Percentiles rank a stretch among this genome's conserved stretches.
Evolutionary conservation across 169 alveolate genomes (phyloP).

Genomic region (Plasmodium knowlesi): DNA sequence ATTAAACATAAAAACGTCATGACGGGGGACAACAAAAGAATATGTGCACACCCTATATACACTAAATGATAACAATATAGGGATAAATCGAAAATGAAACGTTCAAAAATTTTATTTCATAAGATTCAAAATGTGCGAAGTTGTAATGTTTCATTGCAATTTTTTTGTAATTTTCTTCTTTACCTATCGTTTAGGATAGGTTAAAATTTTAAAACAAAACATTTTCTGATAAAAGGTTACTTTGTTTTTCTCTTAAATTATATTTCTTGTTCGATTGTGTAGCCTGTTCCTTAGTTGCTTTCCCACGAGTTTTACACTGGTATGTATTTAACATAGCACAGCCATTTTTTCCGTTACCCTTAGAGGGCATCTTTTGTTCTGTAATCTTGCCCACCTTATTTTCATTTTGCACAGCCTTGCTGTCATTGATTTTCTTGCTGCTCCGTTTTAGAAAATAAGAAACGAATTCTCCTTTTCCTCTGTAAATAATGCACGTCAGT

Average conservation of each 20-base stretch:
- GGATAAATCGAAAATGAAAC: neutral
- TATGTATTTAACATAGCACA: slow-evolving; percentile 1
- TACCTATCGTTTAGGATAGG: neutral
- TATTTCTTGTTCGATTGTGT: slow-evolving; percentile 10
- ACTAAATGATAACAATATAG: neutral
- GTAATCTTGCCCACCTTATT: neutral
- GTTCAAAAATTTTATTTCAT: neutral
- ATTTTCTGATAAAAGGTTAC: neutral
- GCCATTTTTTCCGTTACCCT: neutral
- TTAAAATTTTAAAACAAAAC: slow-evolving; percentile 8
- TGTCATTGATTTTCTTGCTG: slow-evolving; percentile 32
- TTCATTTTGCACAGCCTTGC: slow-evolving; percentile 21
- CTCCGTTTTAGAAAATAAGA: slow-evolving; percentile 46
- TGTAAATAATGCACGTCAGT: slow-evolving; percentile 55
- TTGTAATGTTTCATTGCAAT: neutral
- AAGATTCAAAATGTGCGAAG: neutral
- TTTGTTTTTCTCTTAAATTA: slow-evolving; percentile 51
- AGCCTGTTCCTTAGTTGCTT: slow-evolving; percentile 3
- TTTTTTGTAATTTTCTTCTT: neutral
- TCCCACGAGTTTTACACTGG: neutral
- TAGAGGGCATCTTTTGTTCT: neutral
- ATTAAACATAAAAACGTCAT: neutral
- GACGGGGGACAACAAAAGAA: neutral
- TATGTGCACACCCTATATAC: neutral
- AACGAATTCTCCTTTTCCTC: slow-evolving; percentile 71